Percentiles rank a stretch among this genome's conserved stretches.
These are phyloP conservation scores for Nicotiana knightiana DNA, from an alignment of 257 asterid species.

Conservation along the genomic window DNA sequence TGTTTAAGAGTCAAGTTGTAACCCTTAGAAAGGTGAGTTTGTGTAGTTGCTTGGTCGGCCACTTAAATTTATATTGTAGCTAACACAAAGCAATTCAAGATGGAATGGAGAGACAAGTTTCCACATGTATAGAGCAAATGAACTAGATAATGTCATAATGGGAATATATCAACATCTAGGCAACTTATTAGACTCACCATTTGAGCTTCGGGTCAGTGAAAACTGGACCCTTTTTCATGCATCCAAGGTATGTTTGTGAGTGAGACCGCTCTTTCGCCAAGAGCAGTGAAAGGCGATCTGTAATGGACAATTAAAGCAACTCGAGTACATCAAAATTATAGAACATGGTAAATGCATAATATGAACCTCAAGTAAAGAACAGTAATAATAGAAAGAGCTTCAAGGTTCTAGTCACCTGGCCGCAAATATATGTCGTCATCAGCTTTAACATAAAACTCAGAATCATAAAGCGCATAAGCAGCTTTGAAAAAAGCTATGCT, in stretches of 20 bases:
- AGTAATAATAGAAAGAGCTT: constrained; percentile 7
- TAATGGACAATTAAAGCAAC: not conserved
- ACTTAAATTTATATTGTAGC: not conserved
- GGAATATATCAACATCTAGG: not conserved
- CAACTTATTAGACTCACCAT: constrained; percentile 57
- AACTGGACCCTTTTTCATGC: constrained; percentile 98
- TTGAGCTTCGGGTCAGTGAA: constrained; percentile 88
- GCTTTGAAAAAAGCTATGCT: constrained; percentile 95
- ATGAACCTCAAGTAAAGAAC: constrained; percentile 4
- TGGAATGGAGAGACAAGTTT: not conserved
- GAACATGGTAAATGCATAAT: constrained; percentile 18
- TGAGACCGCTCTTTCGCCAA: constrained; percentile 93
- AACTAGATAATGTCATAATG: not conserved
- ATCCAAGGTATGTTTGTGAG: constrained; percentile 93
- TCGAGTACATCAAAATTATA: not conserved
- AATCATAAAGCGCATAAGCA: constrained; percentile 86
- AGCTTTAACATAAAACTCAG: constrained; percentile 95
- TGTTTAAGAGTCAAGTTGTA: not conserved
- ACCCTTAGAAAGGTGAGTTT: not conserved
- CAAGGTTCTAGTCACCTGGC: constrained; percentile 54
- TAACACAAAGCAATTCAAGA: not conserved
- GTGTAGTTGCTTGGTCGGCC: not conserved
- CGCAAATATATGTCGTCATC: constrained; percentile 96
- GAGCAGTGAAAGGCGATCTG: constrained; percentile 93
- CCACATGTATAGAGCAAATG: not conserved